These are phyloP conservation scores for Penicillium concentricum DNA, from an alignment of 2,329 filamentous ascomycete species.

Conservation along the genomic window DNA sequence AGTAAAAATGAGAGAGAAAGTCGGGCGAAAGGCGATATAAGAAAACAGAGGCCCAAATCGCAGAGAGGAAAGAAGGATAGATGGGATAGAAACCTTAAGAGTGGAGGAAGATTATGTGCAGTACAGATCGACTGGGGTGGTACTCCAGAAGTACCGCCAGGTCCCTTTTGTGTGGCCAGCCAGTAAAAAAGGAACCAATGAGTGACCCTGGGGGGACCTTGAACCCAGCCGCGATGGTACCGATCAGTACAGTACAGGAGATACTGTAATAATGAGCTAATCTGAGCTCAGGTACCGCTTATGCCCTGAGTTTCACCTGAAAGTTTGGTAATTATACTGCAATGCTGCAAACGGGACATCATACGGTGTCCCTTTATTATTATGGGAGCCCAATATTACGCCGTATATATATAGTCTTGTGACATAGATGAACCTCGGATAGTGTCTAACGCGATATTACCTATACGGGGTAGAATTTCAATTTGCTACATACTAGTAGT, in stretches of 20 bases:
- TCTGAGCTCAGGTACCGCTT: constrained; percentile 7
- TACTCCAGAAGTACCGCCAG: constrained; percentile 15
- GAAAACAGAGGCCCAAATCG: constrained; percentile 5
- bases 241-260: constrained; percentile 8
- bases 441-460: background rate
- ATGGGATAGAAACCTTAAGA: constrained; percentile 18
- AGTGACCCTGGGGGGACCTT: constrained; percentile 9
- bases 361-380: background rate
- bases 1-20: background rate
- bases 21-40: background rate
- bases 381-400: constrained; percentile 1
- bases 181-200: constrained; percentile 12
- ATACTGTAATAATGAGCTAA: constrained; percentile 13
- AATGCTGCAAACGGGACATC: constrained; percentile 6
- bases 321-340: constrained; percentile 14
- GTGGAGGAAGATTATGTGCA: constrained; percentile 16
- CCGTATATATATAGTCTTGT: background rate
- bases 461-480: no score
- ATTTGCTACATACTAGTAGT: no score
- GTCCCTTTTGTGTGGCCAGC: constrained; percentile 12
- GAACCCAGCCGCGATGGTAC: constrained; percentile 5
- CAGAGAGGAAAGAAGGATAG: constrained; percentile 12
- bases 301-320: background rate
- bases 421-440: constrained; percentile 3
- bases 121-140: constrained; percentile 13